Conservation (phyloP, 2,329 filamentous ascomycete genomes). For the Elsinoe ampelina region DNA sequence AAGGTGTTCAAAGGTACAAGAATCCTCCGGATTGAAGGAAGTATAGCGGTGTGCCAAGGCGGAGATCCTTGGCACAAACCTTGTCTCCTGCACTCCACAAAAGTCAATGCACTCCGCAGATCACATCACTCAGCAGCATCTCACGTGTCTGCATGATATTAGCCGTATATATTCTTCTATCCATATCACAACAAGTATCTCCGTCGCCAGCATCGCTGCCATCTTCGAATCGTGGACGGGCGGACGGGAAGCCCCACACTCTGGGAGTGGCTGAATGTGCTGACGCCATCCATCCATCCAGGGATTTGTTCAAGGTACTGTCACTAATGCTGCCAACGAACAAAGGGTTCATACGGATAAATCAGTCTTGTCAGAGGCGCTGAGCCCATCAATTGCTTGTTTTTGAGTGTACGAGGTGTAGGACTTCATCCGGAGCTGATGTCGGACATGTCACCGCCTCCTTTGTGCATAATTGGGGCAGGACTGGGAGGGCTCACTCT, state of each 20-base stretch:
- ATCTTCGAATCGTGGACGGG: not conserved
- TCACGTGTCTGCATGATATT: not conserved
- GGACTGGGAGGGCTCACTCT: constrained; percentile 38
- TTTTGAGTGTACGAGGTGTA: too few species aligned
- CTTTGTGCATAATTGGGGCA: constrained; percentile 32
- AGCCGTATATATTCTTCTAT: not conserved
- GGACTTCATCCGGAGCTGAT: not conserved
- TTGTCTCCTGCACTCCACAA: constrained; percentile 5
- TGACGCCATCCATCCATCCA: not conserved
- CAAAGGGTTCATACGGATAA: not conserved
- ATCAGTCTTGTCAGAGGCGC: not conserved
- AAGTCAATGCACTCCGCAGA: not conserved
- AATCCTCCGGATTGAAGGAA: not conserved
- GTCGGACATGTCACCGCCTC: not conserved
- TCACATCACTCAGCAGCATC: not conserved
- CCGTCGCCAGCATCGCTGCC: not conserved
- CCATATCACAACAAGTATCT: not conserved
- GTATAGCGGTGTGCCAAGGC: too few species aligned
- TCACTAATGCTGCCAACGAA: too few species aligned
- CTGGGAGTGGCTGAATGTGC: not conserved
- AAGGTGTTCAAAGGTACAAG: not conserved
- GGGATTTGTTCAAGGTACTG: not conserved
- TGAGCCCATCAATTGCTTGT: not conserved
- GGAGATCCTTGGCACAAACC: not conserved
- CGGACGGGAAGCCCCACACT: not conserved